Conservation (phyloP, 2,329 filamentous ascomycete genomes). For the Beauveria bassiana region DNA sequence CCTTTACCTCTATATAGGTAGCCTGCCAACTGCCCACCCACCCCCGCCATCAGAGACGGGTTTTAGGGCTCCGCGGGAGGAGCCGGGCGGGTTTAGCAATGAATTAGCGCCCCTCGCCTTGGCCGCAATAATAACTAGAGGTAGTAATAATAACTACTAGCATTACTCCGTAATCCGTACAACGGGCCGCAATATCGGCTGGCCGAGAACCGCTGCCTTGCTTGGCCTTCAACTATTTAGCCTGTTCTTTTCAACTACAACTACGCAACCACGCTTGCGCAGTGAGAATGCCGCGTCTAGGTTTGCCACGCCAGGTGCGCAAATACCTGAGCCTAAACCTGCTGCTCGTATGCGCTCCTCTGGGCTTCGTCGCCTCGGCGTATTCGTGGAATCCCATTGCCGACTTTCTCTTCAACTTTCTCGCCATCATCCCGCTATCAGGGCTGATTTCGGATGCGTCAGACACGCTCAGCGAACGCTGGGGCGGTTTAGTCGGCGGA, state of each 20-base stretch:
- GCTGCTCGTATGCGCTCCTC: slow-evolving; percentile 12
- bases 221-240: background rate
- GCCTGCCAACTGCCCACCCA: too few relatives aligned
- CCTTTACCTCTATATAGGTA: too few relatives aligned
- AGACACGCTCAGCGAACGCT: slow-evolving; percentile 12
- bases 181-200: background rate
- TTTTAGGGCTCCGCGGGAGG: background rate
- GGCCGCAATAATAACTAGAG: background rate
- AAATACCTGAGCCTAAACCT: background rate
- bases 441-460: slow-evolving; percentile 13
- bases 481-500: slow-evolving; percentile 12
- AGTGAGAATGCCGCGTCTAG: background rate
- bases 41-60: background rate
- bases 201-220: background rate
- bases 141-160: too few relatives aligned
- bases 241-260: background rate
- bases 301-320: background rate
- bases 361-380: slow-evolving; percentile 11
- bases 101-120: background rate
- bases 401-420: slow-evolving; percentile 10
- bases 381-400: slow-evolving; percentile 8
- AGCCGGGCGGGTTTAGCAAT: background rate
- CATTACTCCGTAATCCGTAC: too few relatives aligned
- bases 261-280: background rate
- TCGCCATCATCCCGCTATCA: slow-evolving; percentile 15